Evolutionary conservation across 2,329 filamentous ascomycete genomes (phyloP).

Genomic region (Cyphellophora attinorum): DNA sequence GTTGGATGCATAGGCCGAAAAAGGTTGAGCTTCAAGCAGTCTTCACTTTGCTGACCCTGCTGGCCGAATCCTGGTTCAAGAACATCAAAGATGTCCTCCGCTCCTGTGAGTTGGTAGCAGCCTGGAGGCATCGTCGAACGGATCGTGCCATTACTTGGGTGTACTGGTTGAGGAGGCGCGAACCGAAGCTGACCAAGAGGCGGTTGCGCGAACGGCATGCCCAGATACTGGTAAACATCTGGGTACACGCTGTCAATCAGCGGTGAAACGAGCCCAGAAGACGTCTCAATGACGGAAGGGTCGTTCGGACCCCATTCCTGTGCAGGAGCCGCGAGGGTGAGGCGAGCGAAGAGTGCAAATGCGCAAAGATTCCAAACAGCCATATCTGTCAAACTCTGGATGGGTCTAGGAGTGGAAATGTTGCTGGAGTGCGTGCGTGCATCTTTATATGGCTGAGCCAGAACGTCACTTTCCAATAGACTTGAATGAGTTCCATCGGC

Average conservation of each 20-base stretch:
- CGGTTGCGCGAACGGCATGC: slow-evolving; percentile 65
- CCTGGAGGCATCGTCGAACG: background rate
- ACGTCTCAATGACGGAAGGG: no score
- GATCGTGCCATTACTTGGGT: background rate
- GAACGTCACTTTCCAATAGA: no score
- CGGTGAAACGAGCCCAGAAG: background rate
- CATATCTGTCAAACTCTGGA: no score
- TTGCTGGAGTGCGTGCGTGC: no score
- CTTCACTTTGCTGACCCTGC: slow-evolving; percentile 20
- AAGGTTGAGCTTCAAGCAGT: slow-evolving; percentile 31
- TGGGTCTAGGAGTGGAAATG: no score
- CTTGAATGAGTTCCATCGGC: no score
- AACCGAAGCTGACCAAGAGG: slow-evolving; percentile 59
- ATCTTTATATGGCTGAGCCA: no score
- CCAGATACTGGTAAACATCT: slow-evolving; percentile 59
- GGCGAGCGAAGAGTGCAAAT: no score
- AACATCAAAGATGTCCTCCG: background rate
- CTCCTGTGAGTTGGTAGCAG: slow-evolving; percentile 17
- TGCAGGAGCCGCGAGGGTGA: no score
- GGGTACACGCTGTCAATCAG: background rate
- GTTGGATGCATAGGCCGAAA: slow-evolving; percentile 33
- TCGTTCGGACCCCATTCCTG: no score
- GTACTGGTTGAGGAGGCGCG: slow-evolving; percentile 3
- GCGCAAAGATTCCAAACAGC: no score
- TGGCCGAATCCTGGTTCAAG: background rate